Evolutionary conservation across 176 grass and related monocot species (phyloP), one percentile per base, ranked within the genome.

Genomic region (Bothriochloa decipiens): DNA sequence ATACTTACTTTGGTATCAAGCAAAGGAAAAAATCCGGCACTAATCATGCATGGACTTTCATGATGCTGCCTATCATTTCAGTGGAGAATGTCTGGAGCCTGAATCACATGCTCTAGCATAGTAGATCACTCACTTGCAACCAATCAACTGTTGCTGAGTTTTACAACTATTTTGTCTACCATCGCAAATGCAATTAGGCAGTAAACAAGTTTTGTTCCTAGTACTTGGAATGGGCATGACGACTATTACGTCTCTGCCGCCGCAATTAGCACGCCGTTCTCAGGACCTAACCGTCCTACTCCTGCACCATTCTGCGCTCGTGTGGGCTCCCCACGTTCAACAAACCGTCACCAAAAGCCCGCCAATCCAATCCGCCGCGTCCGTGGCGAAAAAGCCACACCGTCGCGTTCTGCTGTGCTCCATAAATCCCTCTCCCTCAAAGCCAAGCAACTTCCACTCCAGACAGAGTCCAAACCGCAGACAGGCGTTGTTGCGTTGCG

Each of bases 291-390:
- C 66, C 14, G n/a, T 12, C 65, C 33, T 15, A 43, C 18, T 29
- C 43, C 53, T 32, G 29, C 29, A 32, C 29, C 29, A 10, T 22
- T 60, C 12, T 37, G 5, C 32, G 7, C 23, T 39, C n/a, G 41
- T 0, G 78, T 28, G 68, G 64, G 22, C 3, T 71, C 70, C 36
- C 60, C 46, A 45, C 74, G 68, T 82, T 83, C 11, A 83, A 70
- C 65, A 60, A 90, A 83, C 53, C 74, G 84, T 12, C 58, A 83
- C 79, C 58, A 61, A 58, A 88, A 79, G 84, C 83, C 88, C 68
- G 35, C 79, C 46, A n/a, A 13, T 39, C 46, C 84, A 36, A 86
- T 82, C 83, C 83, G 73, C 79, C 88, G 39, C 74, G 84, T 37
- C 84, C 64, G 83, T 76, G 83, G 64, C 63, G 14, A 2, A 20